phyloP scores from a whole-genome alignment of 495 filamentous ascomycete genomes.

The Penicillium steckii region DNA sequence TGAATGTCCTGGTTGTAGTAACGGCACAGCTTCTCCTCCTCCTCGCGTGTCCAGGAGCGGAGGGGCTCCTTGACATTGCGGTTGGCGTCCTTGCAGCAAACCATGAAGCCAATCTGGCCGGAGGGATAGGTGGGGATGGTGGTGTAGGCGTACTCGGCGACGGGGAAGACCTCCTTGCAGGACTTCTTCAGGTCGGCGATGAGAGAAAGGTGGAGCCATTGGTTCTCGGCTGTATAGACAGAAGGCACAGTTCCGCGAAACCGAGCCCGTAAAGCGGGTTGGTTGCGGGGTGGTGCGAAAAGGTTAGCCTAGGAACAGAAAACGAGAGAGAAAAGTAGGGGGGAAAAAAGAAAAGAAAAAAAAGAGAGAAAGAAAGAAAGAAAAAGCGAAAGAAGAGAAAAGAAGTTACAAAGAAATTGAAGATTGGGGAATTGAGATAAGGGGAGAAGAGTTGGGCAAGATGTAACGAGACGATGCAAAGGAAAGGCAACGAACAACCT shows the following conservation, averaged over 20 bases:
- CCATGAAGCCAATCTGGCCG: conserved; percentile 99
- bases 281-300: conserved; percentile 31
- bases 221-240: conserved; percentile 79
- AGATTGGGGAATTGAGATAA: conserved; percentile 1
- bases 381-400: background rate
- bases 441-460: background rate
- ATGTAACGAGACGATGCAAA: conserved; percentile 20
- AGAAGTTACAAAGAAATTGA: conserved; percentile 2
- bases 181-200: conserved; percentile 91
- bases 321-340: background rate
- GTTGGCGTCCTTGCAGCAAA: conserved; percentile 90
- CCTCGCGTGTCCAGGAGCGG: conserved; percentile 74
- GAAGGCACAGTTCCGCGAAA: conserved; percentile 32
- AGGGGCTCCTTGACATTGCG: conserved; percentile 82
- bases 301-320: conserved; percentile 28
- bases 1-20: conserved; percentile 98
- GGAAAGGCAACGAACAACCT: conserved; percentile 95
- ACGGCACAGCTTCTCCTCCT: conserved; percentile 85
- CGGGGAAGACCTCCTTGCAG: conserved; percentile 96
- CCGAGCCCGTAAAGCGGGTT: conserved; percentile 37
- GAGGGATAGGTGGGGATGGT: conserved; percentile 99
- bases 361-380: background rate
- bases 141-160: conserved; percentile 97
- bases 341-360: background rate
- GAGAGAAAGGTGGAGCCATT: conserved; percentile 93